phyloP scores from a whole-genome alignment of 805 yeast species.

The Wickerhamomyces tratensis region DNA sequence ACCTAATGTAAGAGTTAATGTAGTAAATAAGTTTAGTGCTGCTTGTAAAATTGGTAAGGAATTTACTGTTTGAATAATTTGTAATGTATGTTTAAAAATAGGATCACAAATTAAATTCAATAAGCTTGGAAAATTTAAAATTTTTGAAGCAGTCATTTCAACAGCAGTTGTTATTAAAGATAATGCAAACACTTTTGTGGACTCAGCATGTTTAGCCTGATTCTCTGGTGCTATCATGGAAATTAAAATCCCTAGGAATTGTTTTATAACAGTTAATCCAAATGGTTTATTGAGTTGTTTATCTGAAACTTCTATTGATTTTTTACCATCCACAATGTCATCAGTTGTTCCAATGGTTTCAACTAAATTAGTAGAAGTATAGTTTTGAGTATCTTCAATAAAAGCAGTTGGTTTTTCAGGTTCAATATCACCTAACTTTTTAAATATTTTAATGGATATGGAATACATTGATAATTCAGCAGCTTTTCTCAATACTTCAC shows the following conservation, averaged over 20 bases:
- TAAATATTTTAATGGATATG: slow-evolving; percentile 61
- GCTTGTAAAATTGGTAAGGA: slow-evolving; percentile 65
- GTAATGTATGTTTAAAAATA: slow-evolving; percentile 78
- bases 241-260: slow-evolving; percentile 64
- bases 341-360: slow-evolving; percentile 43
- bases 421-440: slow-evolving; percentile 45
- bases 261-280: slow-evolving; percentile 69
- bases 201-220: slow-evolving; percentile 77
- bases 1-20: slow-evolving; percentile 61
- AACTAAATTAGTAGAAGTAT: slow-evolving; percentile 37
- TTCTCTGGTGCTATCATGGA: slow-evolving; percentile 77
- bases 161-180: slow-evolving; percentile 67
- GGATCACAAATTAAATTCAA: slow-evolving; percentile 66
- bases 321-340: slow-evolving; percentile 23
- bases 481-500: slow-evolving; percentile 79
- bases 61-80: slow-evolving; percentile 65
- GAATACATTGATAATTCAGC: slow-evolving; percentile 76
- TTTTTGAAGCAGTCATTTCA: slow-evolving; percentile 64
- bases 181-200: slow-evolving; percentile 76
- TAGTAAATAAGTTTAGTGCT: slow-evolving; percentile 65
- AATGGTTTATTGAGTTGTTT: slow-evolving; percentile 32
- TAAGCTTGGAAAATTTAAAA: slow-evolving; percentile 54
- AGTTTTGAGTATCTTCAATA: slow-evolving; percentile 35
- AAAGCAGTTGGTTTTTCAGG: slow-evolving; percentile 31
- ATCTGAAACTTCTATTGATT: slow-evolving; percentile 15